Evolutionary conservation across 805 yeast species (phyloP), one percentile per base, ranked within the genome.

Genomic region (Pichia scutulata): DNA sequence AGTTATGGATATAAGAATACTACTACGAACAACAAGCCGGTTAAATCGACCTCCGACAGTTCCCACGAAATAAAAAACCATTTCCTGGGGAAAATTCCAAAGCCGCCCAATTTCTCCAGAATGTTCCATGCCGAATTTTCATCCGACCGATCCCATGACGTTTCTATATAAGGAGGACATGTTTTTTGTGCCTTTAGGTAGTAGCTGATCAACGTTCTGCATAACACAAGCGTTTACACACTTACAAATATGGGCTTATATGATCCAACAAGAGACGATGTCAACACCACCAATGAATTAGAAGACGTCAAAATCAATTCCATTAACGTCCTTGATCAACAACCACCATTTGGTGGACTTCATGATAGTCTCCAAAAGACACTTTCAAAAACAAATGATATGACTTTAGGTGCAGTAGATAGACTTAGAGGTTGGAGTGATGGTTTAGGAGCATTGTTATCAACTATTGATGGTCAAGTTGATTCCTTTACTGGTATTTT

Each of bases 311-410:
- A 39, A 16, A 44, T 52, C 36, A 49, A 52, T 18, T 42, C 53
- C 3, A 46, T 25, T 2, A 12, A 36, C 9, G 30, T 33, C 7
- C 37, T 33, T n/a, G 19, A 33, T 16, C 37, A 33, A 30, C 36
- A 30, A 33, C 37, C 42, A 40, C 22, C 45, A 23, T n/a, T 49
- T 39, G 46, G 42, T 21, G 36, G 23, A 33, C 41, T 44, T 33
- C 41, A 39, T 18, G 46, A 44, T 18, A 37, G 46, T 4, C 18
- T 54, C 13, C 50, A 44, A 16, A 44, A 48, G 10, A 28, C 50
- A 7, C 26, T 55, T 16, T 52, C 57, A 21, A 48, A 46, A 33
- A 52, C 57, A 12, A 54, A 52, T 37, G 59, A 56, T 39, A 19
- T 57, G 26, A 52, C 60, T 1, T 23, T 55, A 6, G 16, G 25